Conservation (phyloP, 2,329 filamentous ascomycete genomes). For the Penicillium sp. region DNA sequence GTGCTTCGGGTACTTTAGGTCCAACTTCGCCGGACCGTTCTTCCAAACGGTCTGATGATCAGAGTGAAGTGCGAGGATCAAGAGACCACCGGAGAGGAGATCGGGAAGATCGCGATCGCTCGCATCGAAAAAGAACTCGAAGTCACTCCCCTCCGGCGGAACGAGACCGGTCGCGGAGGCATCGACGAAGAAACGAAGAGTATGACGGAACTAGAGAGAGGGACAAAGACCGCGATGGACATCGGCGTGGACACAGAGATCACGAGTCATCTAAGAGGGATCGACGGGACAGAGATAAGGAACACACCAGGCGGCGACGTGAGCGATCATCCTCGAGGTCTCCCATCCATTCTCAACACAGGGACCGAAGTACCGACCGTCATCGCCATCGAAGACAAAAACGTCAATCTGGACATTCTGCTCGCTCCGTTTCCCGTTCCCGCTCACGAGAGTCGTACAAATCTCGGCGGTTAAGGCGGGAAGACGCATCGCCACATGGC, state of each 20-base stretch:
- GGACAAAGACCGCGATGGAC: constrained; percentile 14
- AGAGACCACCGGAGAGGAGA: constrained; percentile 19
- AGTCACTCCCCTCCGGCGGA: constrained; percentile 28
- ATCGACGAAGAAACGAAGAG: constrained; percentile 23
- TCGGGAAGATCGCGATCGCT: constrained; percentile 23
- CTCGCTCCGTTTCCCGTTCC: constrained; percentile 12
- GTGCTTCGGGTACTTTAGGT: constrained; percentile 3
- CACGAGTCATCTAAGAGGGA: constrained; percentile 12
- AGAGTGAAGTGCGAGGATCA: constrained; percentile 19
- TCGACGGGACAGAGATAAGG: constrained; percentile 15
- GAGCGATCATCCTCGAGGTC: constrained; percentile 19
- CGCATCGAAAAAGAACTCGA: constrained; percentile 29
- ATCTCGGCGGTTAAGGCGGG: not conserved
- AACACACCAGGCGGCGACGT: constrained; percentile 3
- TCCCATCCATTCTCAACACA: constrained; percentile 22
- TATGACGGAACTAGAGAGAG: constrained; percentile 18
- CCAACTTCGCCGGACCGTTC: constrained; percentile 26
- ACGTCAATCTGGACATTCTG: constrained; percentile 23
- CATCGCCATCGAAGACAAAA: constrained; percentile 28
- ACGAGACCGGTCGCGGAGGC: constrained; percentile 23
- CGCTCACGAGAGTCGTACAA: not conserved
- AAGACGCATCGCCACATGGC: constrained; percentile 3
- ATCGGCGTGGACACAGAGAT: constrained; percentile 13
- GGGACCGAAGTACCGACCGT: constrained; percentile 14
- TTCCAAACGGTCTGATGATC: constrained; percentile 35